These are phyloP conservation scores for Aspergillus funiculosus DNA, from an alignment of 495 filamentous ascomycete genomes.

Conservation along the genomic window DNA sequence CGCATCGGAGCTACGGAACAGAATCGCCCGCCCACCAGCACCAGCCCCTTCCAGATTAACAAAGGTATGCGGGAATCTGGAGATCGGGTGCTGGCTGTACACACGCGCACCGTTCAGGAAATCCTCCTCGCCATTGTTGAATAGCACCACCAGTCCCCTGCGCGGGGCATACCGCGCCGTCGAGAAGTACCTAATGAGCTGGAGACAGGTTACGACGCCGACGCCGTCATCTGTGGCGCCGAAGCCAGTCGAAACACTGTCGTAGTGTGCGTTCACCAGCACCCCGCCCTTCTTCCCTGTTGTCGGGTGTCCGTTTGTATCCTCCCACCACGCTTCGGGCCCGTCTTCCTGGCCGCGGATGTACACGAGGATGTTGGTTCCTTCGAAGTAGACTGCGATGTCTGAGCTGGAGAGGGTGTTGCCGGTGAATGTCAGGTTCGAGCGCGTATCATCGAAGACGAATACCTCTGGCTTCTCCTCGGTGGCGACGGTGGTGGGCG, in stretches of 20 bases:
- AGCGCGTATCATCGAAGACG: constrained; percentile 70
- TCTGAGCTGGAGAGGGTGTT: constrained; percentile 17
- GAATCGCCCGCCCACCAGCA: constrained; percentile 78
- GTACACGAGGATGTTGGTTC: constrained; percentile 88
- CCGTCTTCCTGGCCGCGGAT: constrained; percentile 75
- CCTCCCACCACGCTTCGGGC: constrained; percentile 58
- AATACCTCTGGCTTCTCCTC: constrained; percentile 44
- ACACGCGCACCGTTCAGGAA: constrained; percentile 83
- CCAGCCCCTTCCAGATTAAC: constrained; percentile 94
- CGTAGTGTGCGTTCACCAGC: constrained; percentile 92
- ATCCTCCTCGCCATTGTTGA: constrained; percentile 98
- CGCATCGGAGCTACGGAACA: constrained; percentile 81
- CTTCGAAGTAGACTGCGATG: constrained; percentile 71
- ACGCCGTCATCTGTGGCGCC: constrained; percentile 94
- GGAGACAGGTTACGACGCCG: constrained; percentile 77
- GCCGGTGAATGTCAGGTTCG: constrained; percentile 65
- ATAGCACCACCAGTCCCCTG: constrained; percentile 72
- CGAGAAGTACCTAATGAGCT: constrained; percentile 86
- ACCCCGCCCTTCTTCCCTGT: constrained; percentile 60
- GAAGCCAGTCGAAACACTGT: constrained; percentile 85
- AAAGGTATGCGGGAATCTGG: constrained; percentile 73
- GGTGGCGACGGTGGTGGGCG: constrained; percentile 28
- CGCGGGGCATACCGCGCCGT: constrained; percentile 67
- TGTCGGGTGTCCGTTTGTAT: constrained; percentile 38
- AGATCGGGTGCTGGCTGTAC: constrained; percentile 76